Conservation (phyloP, 139 green algal genomes). For the Chlamydomonas urium region DNA sequence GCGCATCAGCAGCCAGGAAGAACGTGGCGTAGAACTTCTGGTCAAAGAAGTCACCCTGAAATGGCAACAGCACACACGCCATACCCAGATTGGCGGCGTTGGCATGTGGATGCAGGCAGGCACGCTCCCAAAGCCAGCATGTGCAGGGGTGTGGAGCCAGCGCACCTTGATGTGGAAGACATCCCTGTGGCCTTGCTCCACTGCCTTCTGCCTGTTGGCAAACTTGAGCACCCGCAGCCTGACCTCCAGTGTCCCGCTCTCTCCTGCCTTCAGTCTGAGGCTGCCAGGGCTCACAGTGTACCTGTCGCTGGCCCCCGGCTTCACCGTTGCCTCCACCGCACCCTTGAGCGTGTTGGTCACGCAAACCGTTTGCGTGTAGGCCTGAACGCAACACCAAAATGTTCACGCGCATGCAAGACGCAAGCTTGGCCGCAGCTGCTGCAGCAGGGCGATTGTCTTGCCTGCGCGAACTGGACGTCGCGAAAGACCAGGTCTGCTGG, state of each 20-base stretch:
- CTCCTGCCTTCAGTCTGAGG: slow-evolving; percentile 41
- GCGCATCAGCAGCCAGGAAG: slow-evolving; percentile 39
- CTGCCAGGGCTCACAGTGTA: slow-evolving; percentile 50
- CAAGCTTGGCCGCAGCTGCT: background rate
- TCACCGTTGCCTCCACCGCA: slow-evolving; percentile 54
- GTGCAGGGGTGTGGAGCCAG: too few relatives aligned
- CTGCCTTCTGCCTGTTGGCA: slow-evolving; percentile 53
- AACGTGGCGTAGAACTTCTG: slow-evolving; percentile 70
- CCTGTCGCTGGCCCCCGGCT: slow-evolving; percentile 57
- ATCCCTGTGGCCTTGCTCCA: slow-evolving; percentile 58
- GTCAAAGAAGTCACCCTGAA: slow-evolving; percentile 63
- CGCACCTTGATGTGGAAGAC: slow-evolving; percentile 73
- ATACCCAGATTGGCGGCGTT: too few relatives aligned
- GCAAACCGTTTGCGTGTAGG: slow-evolving; percentile 46
- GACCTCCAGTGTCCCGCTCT: slow-evolving; percentile 41
- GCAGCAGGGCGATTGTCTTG: background rate
- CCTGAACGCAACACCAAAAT: slow-evolving; percentile 31
- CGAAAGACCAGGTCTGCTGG: background rate
- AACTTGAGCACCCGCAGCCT: slow-evolving; percentile 56
- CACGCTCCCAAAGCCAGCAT: too few relatives aligned
- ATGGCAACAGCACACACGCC: background rate
- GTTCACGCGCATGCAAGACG: background rate
- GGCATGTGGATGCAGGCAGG: too few relatives aligned
- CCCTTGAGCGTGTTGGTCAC: slow-evolving; percentile 58
- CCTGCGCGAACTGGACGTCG: slow-evolving; percentile 1